Evolutionary conservation across 2,329 filamentous ascomycete species (phyloP), one percentile per base, ranked within the genome.

Genomic region (Emergomyces pasteurianus): DNA sequence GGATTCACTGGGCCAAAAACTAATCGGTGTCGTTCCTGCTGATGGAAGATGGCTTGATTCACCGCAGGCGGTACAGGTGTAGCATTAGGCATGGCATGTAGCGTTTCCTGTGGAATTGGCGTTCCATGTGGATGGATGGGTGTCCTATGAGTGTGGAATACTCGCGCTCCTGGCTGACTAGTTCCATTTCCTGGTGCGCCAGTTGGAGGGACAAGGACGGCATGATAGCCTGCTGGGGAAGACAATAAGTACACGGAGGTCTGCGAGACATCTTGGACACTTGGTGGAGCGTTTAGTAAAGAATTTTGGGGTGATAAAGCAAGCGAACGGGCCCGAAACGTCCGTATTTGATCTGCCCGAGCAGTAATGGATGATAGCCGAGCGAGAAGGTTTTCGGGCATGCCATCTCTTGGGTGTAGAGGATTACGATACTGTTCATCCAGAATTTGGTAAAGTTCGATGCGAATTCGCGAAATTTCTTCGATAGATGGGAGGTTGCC

Each of bases 181-280:
- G 50, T 50, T 36, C 16, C 26, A 43, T 49, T 21, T 0, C 62
- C 53, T 18, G 64, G 74, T 1, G 67, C 66, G 49, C 70, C 72
- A 31, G 69, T 63, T 14, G 76, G 74, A 6, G 77, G 73, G 50
- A 76, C 71, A 1, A 80, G 64, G 12, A 80, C 63, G 9, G 75
- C 77, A 60, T 79, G 74, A 36, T 76, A 77, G 1, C 78, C 78
- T 43, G 68, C 67, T 12, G 77, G 76, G 6, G 75, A 75, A 1
- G 76, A 77, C 12, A 80, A 69, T 7, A 80, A 67, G 62, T 78
- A 80, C 43, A 76, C 65, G 23, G 67, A 64, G 23, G 69, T 63
- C 36, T 61, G 55, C 21, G 62, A 52, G 43, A 59, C 10, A 28
- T 63, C 60, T 49, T 62, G 38, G 31, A 31, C 63, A n/a, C 56